Base-by-base conservation (phyloP, 2,329 filamentous ascomycete species). In the Fusarium haematococcum region DNA sequence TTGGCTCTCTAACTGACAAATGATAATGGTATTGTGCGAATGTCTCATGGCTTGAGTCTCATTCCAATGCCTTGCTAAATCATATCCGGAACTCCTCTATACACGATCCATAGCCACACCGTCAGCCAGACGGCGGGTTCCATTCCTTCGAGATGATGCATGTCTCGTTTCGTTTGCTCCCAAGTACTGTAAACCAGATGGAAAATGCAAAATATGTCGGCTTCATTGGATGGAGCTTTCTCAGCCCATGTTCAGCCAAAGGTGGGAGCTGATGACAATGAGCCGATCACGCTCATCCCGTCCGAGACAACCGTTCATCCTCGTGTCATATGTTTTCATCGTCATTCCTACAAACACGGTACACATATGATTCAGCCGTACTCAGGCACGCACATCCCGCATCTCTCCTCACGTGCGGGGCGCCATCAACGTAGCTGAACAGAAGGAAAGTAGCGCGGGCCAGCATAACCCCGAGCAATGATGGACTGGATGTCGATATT, bases 401-500 rank as follows among this genome's bases (percentile, higher is more conserved):
- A 13, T 37, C 45, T 33, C 37, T 23, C 20, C 16, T 25, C 27
- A 30, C 18, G 20, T 48, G 37, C 32, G 23, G 18, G 50, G 7
- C 13, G 18, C 23, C 62, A 62, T 81, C 74, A 94, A 72, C 89
- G 86, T 75, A 92, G 80, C 52, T 92, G 88, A 32, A 92, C 84
- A 4, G 92, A 89, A 9, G 94, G 94, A 79, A 97, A 97, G 82
- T 92, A 98, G 69, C 95, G 90, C 11, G 94, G 93, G 6, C 96
- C 96, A 0, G 94, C 94, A 83, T 92, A 98, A 0, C 96, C 96
- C 78, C 93, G 92, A 2, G 92, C 93, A 67, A 95, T 89, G 27
- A 98, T 92, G 54, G 92, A 94, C 81, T 98, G 93, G 43, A 98
- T 95, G 80, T 98, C 95, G 73, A 98, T 97, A 78, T 97, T 97